Conservation (phyloP, 2,329 filamentous ascomycete genomes). For the Penicillium hesseltinei region DNA sequence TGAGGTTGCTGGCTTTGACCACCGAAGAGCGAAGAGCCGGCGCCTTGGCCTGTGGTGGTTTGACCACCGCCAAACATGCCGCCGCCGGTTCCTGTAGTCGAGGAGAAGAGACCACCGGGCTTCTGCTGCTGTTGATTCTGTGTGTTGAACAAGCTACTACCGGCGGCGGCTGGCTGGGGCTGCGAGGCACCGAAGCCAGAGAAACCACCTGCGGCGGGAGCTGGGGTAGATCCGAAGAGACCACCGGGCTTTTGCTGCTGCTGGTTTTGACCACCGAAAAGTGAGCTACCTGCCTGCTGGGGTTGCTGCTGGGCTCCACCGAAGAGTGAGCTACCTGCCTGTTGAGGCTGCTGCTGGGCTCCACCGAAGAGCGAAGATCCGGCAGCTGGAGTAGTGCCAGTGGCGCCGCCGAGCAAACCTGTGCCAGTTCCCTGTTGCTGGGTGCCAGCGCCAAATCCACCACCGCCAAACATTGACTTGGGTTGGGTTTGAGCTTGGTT, state of each 20-base stretch:
- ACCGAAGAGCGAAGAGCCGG: constrained; percentile 58
- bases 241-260: constrained; percentile 24
- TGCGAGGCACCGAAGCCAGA: constrained; percentile 46
- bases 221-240: constrained; percentile 25
- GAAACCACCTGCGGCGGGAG: constrained; percentile 29
- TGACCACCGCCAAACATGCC: constrained; percentile 50
- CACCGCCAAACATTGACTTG: constrained; percentile 36
- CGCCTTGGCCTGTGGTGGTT: constrained; percentile 25
- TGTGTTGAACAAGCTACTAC: constrained; percentile 43
- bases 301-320: constrained; percentile 23
- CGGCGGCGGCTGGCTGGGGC: constrained; percentile 37
- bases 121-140: constrained; percentile 55
- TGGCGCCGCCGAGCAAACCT: constrained; percentile 41
- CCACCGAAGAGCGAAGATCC: constrained; percentile 45
- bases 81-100: constrained; percentile 42
- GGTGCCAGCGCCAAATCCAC: constrained; percentile 43
- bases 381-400: constrained; percentile 34
- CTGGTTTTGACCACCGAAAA: constrained; percentile 33
- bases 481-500: constrained; percentile 39
- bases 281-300: constrained; percentile 30
- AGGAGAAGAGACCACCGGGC: constrained; percentile 53
- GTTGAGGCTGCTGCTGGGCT: constrained; percentile 23
- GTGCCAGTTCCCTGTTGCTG: constrained; percentile 42
- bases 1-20: constrained; percentile 39
- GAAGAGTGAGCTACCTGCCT: constrained; percentile 35